Conservation (phyloP, 768 basidiomycete genomes). For the Rhodotorula sphaerocarpa region DNA sequence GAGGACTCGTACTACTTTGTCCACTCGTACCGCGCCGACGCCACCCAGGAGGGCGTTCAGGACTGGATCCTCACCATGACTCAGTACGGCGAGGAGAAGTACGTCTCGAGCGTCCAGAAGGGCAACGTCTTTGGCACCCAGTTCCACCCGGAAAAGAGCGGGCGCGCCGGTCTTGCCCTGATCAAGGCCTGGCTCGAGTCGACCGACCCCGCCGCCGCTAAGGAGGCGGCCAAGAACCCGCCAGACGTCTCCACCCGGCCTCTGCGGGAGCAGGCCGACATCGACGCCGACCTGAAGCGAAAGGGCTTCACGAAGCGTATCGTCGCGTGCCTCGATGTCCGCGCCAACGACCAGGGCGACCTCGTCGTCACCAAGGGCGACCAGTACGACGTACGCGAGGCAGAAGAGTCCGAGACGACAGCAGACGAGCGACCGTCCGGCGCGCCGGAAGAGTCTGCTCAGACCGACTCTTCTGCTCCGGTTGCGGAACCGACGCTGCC, state of each 20-base stretch:
- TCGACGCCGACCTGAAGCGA: slow-evolving; percentile 30
- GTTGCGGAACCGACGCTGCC: slow-evolving; percentile 21
- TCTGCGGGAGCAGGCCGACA: slow-evolving; percentile 8
- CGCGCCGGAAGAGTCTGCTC: slow-evolving; percentile 24
- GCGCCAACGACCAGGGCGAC: slow-evolving; percentile 89
- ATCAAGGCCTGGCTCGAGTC: slow-evolving; percentile 64
- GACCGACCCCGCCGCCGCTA: neutral
- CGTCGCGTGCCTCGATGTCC: slow-evolving; percentile 94
- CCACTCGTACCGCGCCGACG: slow-evolving; percentile 83
- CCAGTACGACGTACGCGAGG: slow-evolving; percentile 55
- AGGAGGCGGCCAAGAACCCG: slow-evolving; percentile 13
- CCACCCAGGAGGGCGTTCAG: slow-evolving; percentile 54
- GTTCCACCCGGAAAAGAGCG: slow-evolving; percentile 98
- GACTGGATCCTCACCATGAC: slow-evolving; percentile 78
- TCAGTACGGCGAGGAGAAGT: slow-evolving; percentile 87
- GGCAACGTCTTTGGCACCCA: slow-evolving; percentile 85
- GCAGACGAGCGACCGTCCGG: slow-evolving; percentile 11
- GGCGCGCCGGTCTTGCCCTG: slow-evolving; percentile 70
- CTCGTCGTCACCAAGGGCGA: slow-evolving; percentile 99
- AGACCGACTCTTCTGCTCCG: slow-evolving; percentile 10
- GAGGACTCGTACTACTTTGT: slow-evolving; percentile 87
- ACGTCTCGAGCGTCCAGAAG: slow-evolving; percentile 72
- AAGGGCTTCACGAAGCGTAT: slow-evolving; percentile 83
- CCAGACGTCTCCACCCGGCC: slow-evolving; percentile 21
- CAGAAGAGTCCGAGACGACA: slow-evolving; percentile 9